Conservation (phyloP, 257 asterid species). For the Haberlea rhodopensis region DNA sequence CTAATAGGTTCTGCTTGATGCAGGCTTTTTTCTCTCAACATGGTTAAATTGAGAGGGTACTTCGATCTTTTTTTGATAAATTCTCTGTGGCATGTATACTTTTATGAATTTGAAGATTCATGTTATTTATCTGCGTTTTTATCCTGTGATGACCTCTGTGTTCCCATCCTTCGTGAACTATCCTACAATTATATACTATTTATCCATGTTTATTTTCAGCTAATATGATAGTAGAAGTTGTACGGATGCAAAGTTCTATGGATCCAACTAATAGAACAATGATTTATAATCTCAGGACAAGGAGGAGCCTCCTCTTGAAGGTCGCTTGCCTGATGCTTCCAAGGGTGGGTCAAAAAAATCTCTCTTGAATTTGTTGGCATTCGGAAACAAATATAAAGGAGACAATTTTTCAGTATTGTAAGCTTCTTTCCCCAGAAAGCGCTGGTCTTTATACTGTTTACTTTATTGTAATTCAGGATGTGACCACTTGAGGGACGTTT, state of each 20-base stretch:
- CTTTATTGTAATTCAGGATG: constrained; percentile 43
- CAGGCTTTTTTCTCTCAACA: background rate
- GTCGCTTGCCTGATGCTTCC: constrained; percentile 90
- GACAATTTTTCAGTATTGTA: background rate
- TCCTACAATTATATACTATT: background rate
- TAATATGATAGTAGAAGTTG: too few species aligned
- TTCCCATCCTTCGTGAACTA: background rate
- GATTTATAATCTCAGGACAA: constrained; percentile 52
- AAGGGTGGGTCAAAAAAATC: constrained; percentile 49
- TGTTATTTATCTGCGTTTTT: too few species aligned
- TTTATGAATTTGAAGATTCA: background rate
- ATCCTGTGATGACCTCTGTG: background rate
- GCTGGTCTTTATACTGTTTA: background rate
- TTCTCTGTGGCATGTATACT: background rate
- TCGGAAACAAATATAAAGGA: background rate
- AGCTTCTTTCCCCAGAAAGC: background rate
- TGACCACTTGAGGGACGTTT: constrained; percentile 88
- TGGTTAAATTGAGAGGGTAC: background rate
- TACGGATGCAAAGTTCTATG: too few species aligned
- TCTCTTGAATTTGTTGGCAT: background rate
- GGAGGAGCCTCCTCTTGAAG: constrained; percentile 67
- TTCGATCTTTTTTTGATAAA: background rate
- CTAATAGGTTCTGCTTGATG: background rate
- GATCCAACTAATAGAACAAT: background rate
- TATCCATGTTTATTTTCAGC: background rate